Evolutionary conservation across 192 early-diverging fungal species (phyloP), one percentile per base, ranked within the genome.

Genomic region (Linnemannia elongata): DNA sequence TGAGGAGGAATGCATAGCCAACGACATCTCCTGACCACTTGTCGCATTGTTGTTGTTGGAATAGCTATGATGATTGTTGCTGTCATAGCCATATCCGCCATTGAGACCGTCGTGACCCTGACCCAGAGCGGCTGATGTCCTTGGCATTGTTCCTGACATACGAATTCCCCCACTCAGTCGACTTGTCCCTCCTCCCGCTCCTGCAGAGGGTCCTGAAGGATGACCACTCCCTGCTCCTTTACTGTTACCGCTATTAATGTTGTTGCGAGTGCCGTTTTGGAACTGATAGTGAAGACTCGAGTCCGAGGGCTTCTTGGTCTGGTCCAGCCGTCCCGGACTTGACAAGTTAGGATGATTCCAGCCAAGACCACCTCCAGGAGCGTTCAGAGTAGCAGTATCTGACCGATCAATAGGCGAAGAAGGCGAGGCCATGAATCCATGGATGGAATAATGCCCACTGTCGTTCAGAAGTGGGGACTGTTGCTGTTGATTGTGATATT

Each of bases 361-460:
- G 10, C 74, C 69, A 10, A 84, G 63, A 1, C 55, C 60, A 6
- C 81, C 75, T 77, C 27, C 69, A 13, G 33, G 57, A 69, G 45
- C 30, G 39, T 39, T 35, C 13, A 20, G 39, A 1, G 27, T 38
- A 47, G 72, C 76, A 17, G 78, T 76, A 8, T 76, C 79, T 60
- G 70, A 13, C 12, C 70, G 68, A 33, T 86, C 82, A 6, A 78
- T 9, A 20, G 82, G 76, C 2, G 76, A 78, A 3, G 83, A 24
- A 2, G 78, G 47, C 24, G 78, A 66, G 0, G 44, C 76, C 60
- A 76, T 77, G 66, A 78, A 81, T 4, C 85, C 79, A 35, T 87
- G 85, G 80, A 78, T 72, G 39, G 85, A 87, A 57, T 87, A 87
- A 35, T 87, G 85, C 6, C 85, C 85, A 55, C 85, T 87, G 49